A percentile compares a stretch with the other conserved stretches of the same genome.
phyloP scores from a whole-genome alignment of 352 stramenopile species.

The Phytophthora megakarya region DNA sequence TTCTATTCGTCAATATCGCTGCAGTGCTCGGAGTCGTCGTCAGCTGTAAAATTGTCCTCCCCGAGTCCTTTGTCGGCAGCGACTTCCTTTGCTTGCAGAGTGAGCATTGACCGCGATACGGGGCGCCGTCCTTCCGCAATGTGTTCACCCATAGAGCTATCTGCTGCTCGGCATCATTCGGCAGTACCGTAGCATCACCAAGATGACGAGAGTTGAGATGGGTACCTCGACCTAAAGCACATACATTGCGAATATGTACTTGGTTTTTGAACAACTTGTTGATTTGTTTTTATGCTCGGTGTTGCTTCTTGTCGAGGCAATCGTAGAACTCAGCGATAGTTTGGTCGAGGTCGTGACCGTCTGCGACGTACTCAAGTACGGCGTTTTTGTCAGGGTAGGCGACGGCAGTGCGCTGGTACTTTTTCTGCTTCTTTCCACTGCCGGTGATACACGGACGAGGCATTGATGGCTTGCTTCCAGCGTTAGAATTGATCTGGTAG shows the following conservation, averaged over 20 bases:
- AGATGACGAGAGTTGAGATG: neutral
- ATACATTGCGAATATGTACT: neutral
- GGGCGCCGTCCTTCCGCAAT: neutral
- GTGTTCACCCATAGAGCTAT: slow-evolving; percentile 3
- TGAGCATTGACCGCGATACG: neutral
- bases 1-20: too few relatives aligned
- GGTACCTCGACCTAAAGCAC: neutral
- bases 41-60: too few relatives aligned
- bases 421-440: neutral
- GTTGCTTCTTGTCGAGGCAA: neutral
- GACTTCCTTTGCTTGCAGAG: neutral
- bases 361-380: too few relatives aligned
- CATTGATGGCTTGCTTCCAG: too few relatives aligned
- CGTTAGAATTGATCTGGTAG: too few relatives aligned
- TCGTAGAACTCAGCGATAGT: too few relatives aligned
- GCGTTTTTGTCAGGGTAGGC: neutral
- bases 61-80: too few relatives aligned
- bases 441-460: too few relatives aligned
- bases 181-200: neutral
- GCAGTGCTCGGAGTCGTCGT: too few relatives aligned
- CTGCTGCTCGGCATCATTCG: neutral
- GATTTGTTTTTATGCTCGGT: neutral
- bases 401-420: neutral
- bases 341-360: too few relatives aligned
- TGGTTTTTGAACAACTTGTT: slow-evolving; percentile 1